Evolutionary conservation across 148 eudicot species (phyloP), one percentile per base, ranked within the genome.

Genomic region (Cornus kousa): DNA sequence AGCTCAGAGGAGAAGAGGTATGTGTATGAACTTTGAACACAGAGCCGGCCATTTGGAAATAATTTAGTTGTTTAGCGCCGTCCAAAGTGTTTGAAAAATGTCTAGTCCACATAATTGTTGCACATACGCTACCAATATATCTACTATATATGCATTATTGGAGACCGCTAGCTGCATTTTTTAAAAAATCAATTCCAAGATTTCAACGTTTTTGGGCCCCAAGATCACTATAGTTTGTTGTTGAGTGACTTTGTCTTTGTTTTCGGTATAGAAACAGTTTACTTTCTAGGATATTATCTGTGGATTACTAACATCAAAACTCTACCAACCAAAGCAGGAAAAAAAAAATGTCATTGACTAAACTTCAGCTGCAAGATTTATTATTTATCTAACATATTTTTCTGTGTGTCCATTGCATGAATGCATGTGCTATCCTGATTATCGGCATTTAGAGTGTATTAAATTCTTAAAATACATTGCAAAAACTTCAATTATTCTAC

Each of bases 71-170:
- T n/a, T 74, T n/a, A 59, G 17, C 19, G 68, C 32, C 68, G 39
- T 62, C 68, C 77, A 74, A 12, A n/a, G 3, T 39, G 55, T 75
- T 23, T 64, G 70, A 39, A 2, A 3, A 75, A 22, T 72, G 74
- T 24, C 10, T 35, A 22, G 70, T 9, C 37, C 50, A 22, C 19
- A n/a, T 23, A 64, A 37, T 37, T 48, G 11, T 16, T 72, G 37
- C 64, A 72, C 39, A 48, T 74, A 22, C 65, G 8, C 22, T 16
- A 24, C 16, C 24, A 40, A 43, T 4, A 16, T 40, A 7, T 74
- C 0, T 32, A 11, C 20, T 20, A 24, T 62, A 4, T 4, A 50
- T 28, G 5, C n/a, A n/a, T 28, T 3, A 35, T 4, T 35, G 5
- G 37, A 23, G 32, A 22, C 22, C 23, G 12, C 10, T 3, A 37